phyloP scores from a whole-genome alignment of 129 eudicot genomes.

The Flaveria brownii region DNA sequence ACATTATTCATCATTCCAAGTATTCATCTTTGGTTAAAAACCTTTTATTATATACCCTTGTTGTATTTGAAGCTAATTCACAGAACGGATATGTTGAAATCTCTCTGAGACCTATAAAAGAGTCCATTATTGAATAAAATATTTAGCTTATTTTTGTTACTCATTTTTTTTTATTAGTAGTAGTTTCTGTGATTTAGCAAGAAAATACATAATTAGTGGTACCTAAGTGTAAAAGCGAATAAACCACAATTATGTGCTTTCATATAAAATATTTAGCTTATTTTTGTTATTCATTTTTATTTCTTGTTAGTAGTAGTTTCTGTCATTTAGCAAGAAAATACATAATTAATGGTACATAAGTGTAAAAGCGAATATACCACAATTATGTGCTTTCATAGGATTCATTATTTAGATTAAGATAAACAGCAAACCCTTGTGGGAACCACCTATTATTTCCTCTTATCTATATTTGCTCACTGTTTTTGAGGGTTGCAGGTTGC shows the following conservation, averaged over 20 bases:
- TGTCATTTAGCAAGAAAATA: background rate
- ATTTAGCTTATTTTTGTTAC: background rate
- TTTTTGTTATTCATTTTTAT: background rate
- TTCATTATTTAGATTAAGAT: background rate
- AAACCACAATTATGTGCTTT: background rate
- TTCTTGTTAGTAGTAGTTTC: background rate
- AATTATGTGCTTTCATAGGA: background rate
- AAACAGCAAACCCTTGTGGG: background rate
- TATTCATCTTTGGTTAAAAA: background rate
- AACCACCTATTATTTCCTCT: slow-evolving; percentile 12
- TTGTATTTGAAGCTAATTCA: background rate
- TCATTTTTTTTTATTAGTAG: background rate
- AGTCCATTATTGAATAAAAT: background rate
- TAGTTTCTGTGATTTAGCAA: background rate
- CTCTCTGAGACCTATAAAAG: background rate
- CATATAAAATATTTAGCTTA: background rate
- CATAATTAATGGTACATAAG: background rate
- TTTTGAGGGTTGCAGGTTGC: slow-evolving; percentile 58
- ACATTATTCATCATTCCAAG: background rate
- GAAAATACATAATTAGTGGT: background rate
- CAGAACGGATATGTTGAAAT: background rate
- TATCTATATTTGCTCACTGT: slow-evolving; percentile 18
- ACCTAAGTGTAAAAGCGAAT: background rate
- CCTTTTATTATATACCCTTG: background rate
- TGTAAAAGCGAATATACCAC: background rate